These are phyloP conservation scores for Penicillium frequentans DNA, from an alignment of 2,329 filamentous ascomycete species.

Conservation along the genomic window DNA sequence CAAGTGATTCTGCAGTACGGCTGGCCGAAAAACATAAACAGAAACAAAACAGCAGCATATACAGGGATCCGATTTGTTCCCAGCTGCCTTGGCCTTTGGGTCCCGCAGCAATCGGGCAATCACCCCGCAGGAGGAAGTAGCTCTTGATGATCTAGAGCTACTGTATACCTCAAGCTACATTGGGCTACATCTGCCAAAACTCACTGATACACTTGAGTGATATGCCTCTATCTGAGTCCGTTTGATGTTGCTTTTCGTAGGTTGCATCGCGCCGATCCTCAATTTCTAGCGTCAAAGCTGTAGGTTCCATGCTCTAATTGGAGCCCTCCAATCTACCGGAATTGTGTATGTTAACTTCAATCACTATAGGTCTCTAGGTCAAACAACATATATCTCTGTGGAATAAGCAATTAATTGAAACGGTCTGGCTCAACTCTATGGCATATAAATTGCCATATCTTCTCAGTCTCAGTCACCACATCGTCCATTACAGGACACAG, in stretches of 20 bases:
- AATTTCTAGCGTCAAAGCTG: neutral
- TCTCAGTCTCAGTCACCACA: neutral
- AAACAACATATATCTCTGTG: neutral
- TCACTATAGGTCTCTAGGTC: neutral
- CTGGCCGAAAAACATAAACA: neutral
- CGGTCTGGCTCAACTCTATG: neutral
- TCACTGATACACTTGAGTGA: neutral
- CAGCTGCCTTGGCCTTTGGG: neutral
- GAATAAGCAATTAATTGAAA: neutral
- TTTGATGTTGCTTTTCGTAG: neutral
- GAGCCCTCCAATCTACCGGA: neutral
- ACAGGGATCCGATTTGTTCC: neutral
- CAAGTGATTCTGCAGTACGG: neutral
- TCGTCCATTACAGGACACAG: neutral
- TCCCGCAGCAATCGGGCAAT: neutral
- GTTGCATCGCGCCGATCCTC: neutral
- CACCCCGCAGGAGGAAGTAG: conserved; percentile 7
- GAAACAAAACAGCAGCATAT: neutral
- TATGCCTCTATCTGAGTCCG: neutral
- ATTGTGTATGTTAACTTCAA: neutral
- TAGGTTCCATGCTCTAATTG: neutral
- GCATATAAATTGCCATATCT: neutral
- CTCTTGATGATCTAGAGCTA: neutral
- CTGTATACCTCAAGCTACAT: neutral
- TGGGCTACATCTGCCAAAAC: neutral